phyloP scores from a whole-genome alignment of 2,329 filamentous ascomycete species.

The Orbilia javanica region DNA sequence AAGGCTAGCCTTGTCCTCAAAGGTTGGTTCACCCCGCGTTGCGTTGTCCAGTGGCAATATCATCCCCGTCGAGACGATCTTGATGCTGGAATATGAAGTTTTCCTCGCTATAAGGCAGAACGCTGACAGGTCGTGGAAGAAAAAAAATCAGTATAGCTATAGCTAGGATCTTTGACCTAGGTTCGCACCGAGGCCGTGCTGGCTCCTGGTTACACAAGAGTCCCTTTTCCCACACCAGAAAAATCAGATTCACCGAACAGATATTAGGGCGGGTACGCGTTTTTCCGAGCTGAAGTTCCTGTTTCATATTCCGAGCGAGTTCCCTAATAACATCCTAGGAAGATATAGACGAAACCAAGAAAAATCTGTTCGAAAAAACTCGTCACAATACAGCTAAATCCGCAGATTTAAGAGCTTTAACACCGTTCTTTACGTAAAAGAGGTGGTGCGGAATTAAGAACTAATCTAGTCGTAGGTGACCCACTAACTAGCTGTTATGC shows the following conservation, averaged over 20 bases:
- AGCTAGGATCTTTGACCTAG: not conserved
- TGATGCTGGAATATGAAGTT: slow-evolving; percentile 11
- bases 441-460: slow-evolving; percentile 6
- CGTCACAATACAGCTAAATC: not conserved
- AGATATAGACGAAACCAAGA: slow-evolving; percentile 3
- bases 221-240: slow-evolving; percentile 10
- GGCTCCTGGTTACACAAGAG: slow-evolving; percentile 32
- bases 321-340: not conserved
- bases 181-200: not conserved
- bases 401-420: slow-evolving; percentile 7
- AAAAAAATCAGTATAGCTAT: no score
- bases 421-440: slow-evolving; percentile 4
- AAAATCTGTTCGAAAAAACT: not conserved
- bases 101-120: not conserved
- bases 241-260: slow-evolving; percentile 10
- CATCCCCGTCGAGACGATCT: slow-evolving; percentile 40
- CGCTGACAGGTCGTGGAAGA: not conserved
- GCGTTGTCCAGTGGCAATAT: slow-evolving; percentile 44
- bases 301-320: slow-evolving; percentile 13
- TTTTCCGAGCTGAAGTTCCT: slow-evolving; percentile 2
- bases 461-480: not conserved
- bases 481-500: not conserved
- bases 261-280: slow-evolving; percentile 16
- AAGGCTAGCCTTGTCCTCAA: slow-evolving; percentile 8
- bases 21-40: slow-evolving; percentile 57